Evolutionary conservation across 306 rosid genomes (phyloP).

Genomic region (Geum urbanum): DNA sequence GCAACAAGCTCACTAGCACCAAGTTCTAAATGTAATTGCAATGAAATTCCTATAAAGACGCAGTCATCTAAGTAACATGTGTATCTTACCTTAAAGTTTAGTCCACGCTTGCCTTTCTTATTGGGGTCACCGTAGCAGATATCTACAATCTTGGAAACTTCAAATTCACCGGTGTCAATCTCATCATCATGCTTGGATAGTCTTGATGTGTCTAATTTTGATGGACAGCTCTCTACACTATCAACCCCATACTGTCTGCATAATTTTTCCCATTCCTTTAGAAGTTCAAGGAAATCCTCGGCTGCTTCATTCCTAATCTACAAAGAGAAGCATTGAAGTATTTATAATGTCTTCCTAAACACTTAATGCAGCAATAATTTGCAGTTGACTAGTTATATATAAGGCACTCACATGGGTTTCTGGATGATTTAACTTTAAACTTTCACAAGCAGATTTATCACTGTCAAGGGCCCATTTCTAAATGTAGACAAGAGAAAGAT

Average conservation of each 20-base stretch:
- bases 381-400: slow-evolving; percentile 16
- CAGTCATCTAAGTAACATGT: neutral
- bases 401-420: slow-evolving; percentile 56
- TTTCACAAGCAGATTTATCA: slow-evolving; percentile 60
- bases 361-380: neutral
- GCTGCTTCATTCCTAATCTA: slow-evolving; percentile 93
- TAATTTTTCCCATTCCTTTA: slow-evolving; percentile 86
- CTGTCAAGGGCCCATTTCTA: slow-evolving; percentile 93
- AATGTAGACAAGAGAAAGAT: slow-evolving; percentile 29
- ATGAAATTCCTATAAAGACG: neutral
- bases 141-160: slow-evolving; percentile 67
- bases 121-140: slow-evolving; percentile 81
- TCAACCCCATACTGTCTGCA: slow-evolving; percentile 47
- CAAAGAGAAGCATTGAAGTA: slow-evolving; percentile 16
- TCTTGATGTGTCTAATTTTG: slow-evolving; percentile 31
- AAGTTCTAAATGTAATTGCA: neutral
- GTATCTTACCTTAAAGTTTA: slow-evolving; percentile 66
- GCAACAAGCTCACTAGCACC: neutral
- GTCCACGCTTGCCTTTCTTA: slow-evolving; percentile 47
- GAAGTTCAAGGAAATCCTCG: slow-evolving; percentile 66
- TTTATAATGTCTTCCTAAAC: slow-evolving; percentile 17
- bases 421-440: slow-evolving; percentile 80
- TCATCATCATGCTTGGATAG: slow-evolving; percentile 29
- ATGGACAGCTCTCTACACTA: slow-evolving; percentile 27
- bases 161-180: slow-evolving; percentile 37